phyloP scores from a whole-genome alignment of 176 grass and related monocot genomes.

The Oryza officinalis region DNA sequence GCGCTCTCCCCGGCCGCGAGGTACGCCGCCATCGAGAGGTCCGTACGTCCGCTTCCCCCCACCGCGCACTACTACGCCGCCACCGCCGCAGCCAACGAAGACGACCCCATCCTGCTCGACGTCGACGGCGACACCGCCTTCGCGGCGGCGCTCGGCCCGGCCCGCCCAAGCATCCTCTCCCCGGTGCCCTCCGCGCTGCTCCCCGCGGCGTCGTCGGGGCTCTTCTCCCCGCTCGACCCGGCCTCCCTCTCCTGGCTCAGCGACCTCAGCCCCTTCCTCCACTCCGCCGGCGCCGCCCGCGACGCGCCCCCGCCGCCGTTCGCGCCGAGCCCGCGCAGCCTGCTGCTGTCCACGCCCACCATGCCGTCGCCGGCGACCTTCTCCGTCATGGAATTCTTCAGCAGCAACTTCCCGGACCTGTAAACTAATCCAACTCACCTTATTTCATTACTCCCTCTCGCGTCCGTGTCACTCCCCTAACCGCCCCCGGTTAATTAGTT shows the following conservation, averaged over 20 bases:
- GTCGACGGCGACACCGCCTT: constrained; percentile 11
- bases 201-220: constrained; percentile 42
- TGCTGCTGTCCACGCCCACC: constrained; percentile 60
- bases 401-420: constrained; percentile 48
- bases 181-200: constrained; percentile 64
- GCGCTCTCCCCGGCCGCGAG: constrained; percentile 79
- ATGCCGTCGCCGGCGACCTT: constrained; percentile 66
- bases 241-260: constrained; percentile 53
- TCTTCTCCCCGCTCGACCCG: constrained; percentile 84
- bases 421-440: constrained; percentile 19
- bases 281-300: constrained; percentile 23
- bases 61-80: constrained; percentile 12
- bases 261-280: constrained; percentile 76
- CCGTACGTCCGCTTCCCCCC: constrained; percentile 43
- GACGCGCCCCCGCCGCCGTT: constrained; percentile 1
- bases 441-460: neutral
- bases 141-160: constrained; percentile 4
- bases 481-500: neutral
- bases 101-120: neutral
- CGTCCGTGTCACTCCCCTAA: constrained; percentile 7
- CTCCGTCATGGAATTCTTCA: constrained; percentile 45
- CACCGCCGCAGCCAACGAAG: neutral
- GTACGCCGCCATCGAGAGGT: constrained; percentile 70
- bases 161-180: constrained; percentile 67
- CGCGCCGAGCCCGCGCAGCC: constrained; percentile 47